Evolutionary conservation across 1,284 basidiomycete species (phyloP), one percentile per base, ranked within the genome.

Genomic region (Microbotryum violaceum): DNA sequence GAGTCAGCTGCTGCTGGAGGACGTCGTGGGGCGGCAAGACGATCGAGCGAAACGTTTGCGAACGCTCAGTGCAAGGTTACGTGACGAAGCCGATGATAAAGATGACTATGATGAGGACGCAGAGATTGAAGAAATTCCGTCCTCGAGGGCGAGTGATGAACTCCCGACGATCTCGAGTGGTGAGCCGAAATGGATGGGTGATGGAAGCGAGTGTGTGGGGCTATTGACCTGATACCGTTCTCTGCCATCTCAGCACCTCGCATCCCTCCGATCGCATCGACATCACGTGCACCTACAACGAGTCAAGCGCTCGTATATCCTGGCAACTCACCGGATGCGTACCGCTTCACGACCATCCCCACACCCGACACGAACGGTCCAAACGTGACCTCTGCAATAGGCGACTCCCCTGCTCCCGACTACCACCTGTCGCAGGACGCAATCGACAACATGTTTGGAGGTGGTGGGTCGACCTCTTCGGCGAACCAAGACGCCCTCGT

Each of bases 1-100:
- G 37, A 77, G 81, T 64, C 77, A 85, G 54, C 74, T 89, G 49
- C 79, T 89, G 82, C 87, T 89, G 58, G 84, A 83, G 58, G 82
- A 83, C 67, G 80, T 78, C 2, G 73, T 74, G 52, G 68, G 70
- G 33, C 70, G 74, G 42, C 58, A 66, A 46, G 54, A 56, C 21
- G 48, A 54, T n/a, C 31, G 63, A 1, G 61, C 21, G 10, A 27
- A 33, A 53, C n/a, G 16, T 14, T 12, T n/a, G 12, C 51, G 31
- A n/a, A 33, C 51, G 37, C 37, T 42, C 37, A 42, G 37, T 42
- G 37, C 37, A 10, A 42, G 37, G 5, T 1, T 42, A 42, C 37
- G 12, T 18, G 37, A 14, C 58, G 59, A 23, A 47, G 42, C n/a
- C 10, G 55, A 54, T 6, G 64, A 66, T 42, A 77, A 78, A 55